phyloP scores from a whole-genome alignment of 805 yeast species.

The Yarrowia yakushimensis region DNA sequence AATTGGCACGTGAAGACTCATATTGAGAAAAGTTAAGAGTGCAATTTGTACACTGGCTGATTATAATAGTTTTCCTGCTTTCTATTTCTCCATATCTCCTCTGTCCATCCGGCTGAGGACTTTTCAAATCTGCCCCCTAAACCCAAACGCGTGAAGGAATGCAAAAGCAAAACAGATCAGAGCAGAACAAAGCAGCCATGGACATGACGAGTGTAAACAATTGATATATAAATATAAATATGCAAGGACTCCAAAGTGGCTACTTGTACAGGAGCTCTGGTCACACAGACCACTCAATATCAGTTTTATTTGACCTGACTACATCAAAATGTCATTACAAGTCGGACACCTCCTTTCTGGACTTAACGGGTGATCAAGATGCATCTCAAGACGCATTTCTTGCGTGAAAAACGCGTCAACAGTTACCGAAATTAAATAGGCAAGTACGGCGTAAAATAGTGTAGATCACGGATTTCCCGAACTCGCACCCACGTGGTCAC shows the following conservation, averaged over 20 bases:
- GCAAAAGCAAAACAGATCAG: not conserved
- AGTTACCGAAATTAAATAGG: not conserved
- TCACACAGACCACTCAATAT: too few relatives aligned
- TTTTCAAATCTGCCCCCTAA: not conserved
- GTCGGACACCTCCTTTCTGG: not conserved
- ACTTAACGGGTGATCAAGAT: not conserved
- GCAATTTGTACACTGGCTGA: not conserved
- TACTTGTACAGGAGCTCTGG: too few relatives aligned
- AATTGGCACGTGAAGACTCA: too few relatives aligned
- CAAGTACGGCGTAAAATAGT: not conserved
- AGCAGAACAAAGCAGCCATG: not conserved
- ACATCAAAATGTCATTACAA: not conserved
- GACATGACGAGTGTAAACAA: too few relatives aligned
- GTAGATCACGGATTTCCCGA: not conserved
- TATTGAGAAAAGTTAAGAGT: not conserved
- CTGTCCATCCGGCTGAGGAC: too few relatives aligned
- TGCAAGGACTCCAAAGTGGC: too few relatives aligned
- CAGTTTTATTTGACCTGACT: too few relatives aligned
- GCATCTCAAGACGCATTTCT: not conserved
- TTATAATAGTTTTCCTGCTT: not conserved
- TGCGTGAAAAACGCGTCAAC: slow-evolving; percentile 13
- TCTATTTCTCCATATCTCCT: not conserved
- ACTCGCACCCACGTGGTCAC: too few relatives aligned
- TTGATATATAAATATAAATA: too few relatives aligned
- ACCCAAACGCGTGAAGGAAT: slow-evolving; percentile 11